Evolutionary conservation across 2,329 filamentous ascomycete genomes (phyloP).

Genomic region (Pseudogymnoascus sp.): DNA sequence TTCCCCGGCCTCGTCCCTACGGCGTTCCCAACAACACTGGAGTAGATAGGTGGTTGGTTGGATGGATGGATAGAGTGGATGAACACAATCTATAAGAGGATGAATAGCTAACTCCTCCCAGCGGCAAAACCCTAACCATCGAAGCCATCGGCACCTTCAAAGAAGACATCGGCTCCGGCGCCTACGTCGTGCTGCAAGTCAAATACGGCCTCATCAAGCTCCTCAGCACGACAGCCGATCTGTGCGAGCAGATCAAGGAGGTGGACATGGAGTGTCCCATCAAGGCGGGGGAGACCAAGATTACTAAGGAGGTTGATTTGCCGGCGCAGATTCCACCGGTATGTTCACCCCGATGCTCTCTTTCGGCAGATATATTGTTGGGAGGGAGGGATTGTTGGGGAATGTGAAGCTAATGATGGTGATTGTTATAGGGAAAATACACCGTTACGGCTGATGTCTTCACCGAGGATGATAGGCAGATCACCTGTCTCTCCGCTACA

Average conservation of each 20-base stretch:
- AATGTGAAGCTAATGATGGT: neutral
- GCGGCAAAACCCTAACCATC: slow-evolving; percentile 68
- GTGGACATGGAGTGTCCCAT: slow-evolving; percentile 86
- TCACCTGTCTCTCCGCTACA: slow-evolving; percentile 78
- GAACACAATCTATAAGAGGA: no score
- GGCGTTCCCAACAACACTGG: neutral
- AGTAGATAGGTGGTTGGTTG: neutral
- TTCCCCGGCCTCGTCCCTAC: slow-evolving; percentile 13
- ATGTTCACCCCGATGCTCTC: no score
- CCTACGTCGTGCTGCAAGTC: slow-evolving; percentile 74
- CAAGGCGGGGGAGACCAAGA: slow-evolving; percentile 61
- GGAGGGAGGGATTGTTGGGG: no score
- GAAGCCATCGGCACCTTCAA: slow-evolving; percentile 67
- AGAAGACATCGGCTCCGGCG: slow-evolving; percentile 64
- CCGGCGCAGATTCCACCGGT: slow-evolving; percentile 84
- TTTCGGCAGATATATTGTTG: no score
- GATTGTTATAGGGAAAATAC: slow-evolving; percentile 65
- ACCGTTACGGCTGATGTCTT: slow-evolving; percentile 79
- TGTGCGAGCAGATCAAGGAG: slow-evolving; percentile 83
- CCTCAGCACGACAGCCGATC: slow-evolving; percentile 68
- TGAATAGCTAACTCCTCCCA: no score
- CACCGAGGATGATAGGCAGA: slow-evolving; percentile 59
- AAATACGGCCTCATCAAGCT: slow-evolving; percentile 92
- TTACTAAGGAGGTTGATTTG: slow-evolving; percentile 76
- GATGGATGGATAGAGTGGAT: no score